Evolutionary conservation across 1,284 basidiomycete genomes (phyloP).

Genomic region (Fomitiporia mediterranea): DNA sequence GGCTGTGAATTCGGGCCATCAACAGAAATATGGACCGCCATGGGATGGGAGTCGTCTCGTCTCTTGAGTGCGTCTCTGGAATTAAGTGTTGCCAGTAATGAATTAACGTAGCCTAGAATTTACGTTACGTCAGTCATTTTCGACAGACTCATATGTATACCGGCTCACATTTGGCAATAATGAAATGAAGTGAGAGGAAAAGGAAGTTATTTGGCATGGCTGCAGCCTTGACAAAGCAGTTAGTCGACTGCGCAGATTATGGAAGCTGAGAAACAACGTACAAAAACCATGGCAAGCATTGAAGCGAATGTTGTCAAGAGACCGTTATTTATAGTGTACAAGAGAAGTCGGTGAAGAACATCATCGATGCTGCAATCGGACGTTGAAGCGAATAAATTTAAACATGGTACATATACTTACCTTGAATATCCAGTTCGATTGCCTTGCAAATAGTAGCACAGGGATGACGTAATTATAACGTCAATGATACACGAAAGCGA

Average conservation of each 20-base stretch:
- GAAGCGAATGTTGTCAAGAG: conserved; percentile 19
- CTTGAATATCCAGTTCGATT: conserved; percentile 19
- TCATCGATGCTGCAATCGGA: conserved; percentile 15
- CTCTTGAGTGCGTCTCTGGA: conserved; percentile 16
- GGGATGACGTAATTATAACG: conserved; percentile 14
- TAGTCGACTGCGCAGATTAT: neutral
- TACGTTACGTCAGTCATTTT: neutral
- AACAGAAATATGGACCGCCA: conserved; percentile 20
- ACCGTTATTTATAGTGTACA: conserved; percentile 21
- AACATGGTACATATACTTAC: neutral
- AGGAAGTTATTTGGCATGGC: conserved; percentile 20
- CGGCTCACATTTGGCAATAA: conserved; percentile 18
- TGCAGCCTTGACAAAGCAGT: conserved; percentile 12
- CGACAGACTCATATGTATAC: neutral
- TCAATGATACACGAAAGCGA: conserved; percentile 18
- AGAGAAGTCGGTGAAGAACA: conserved; percentile 16
- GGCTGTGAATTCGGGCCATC: conserved; percentile 14
- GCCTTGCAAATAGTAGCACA: conserved; percentile 20
- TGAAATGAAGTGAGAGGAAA: conserved; percentile 19
- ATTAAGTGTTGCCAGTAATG: conserved; percentile 19
- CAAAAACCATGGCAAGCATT: conserved; percentile 17
- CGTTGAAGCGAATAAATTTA: neutral
- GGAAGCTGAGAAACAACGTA: neutral
- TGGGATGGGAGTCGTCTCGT: conserved; percentile 17
- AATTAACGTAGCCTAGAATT: conserved; percentile 19